Evolutionary conservation across 768 basidiomycete genomes (phyloP).

Genomic region (Boletus subcaerulescens): DNA sequence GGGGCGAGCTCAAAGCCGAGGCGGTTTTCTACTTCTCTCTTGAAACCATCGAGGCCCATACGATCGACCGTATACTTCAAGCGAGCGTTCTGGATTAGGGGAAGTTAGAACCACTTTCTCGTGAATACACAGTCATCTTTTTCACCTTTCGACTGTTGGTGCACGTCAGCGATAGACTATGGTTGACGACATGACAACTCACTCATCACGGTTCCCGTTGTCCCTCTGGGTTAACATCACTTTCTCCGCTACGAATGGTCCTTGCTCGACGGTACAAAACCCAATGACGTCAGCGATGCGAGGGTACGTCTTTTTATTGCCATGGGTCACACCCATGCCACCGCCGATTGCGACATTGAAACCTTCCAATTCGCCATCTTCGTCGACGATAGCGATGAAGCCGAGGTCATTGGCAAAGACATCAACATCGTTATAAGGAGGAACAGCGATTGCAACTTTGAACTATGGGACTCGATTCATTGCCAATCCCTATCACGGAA

Average conservation of each 20-base stretch:
- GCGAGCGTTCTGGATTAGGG: slow-evolving; percentile 64
- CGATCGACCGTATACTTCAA: slow-evolving; percentile 97
- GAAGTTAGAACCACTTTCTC: slow-evolving; percentile 9
- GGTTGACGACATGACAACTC: slow-evolving; percentile 30
- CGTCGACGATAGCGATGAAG: slow-evolving; percentile 88
- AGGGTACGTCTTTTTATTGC: slow-evolving; percentile 98
- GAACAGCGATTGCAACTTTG: slow-evolving; percentile 95
- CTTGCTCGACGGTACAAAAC: slow-evolving; percentile 89
- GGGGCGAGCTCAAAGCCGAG: slow-evolving; percentile 77
- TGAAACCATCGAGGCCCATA: slow-evolving; percentile 86
- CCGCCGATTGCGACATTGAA: slow-evolving; percentile 96
- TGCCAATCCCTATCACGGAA: neutral
- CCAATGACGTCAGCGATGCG: slow-evolving; percentile 84
- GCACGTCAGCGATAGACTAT: neutral
- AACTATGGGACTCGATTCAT: slow-evolving; percentile 50
- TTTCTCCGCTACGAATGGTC: slow-evolving; percentile 82
- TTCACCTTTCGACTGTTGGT: slow-evolving; percentile 52
- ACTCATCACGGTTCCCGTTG: slow-evolving; percentile 94
- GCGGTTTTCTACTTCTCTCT: slow-evolving; percentile 83
- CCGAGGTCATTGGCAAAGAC: slow-evolving; percentile 95
- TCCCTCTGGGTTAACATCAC: slow-evolving; percentile 94
- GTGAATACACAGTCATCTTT: neutral
- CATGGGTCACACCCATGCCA: slow-evolving; percentile 99
- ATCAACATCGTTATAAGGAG: slow-evolving; percentile 95
- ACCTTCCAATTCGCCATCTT: slow-evolving; percentile 73